phyloP scores from a whole-genome alignment of 441 rosid species.

The Euphorbia celastroides region DNA sequence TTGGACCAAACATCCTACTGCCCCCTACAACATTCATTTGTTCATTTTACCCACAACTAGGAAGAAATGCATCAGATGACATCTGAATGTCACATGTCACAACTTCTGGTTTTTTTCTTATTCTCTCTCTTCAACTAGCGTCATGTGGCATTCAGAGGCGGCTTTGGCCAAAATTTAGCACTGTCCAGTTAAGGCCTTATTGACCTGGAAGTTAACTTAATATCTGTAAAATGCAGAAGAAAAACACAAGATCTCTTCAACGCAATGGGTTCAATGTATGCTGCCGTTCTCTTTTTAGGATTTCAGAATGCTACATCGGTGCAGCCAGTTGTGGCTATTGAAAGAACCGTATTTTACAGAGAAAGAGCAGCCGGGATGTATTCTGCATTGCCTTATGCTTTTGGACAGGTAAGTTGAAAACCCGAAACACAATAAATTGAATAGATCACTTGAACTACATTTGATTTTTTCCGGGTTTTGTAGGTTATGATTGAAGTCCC shows the following conservation, averaged over 20 bases:
- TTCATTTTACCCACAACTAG: no score
- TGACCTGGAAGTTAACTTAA: neutral
- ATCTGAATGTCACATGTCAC: no score
- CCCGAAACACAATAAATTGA: no score
- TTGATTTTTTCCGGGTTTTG: neutral
- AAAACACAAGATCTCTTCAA: slow-evolving; percentile 57
- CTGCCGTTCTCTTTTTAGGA: slow-evolving; percentile 64
- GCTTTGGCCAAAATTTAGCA: no score
- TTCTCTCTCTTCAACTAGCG: no score
- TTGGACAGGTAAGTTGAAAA: slow-evolving; percentile 51
- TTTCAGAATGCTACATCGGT: slow-evolving; percentile 48
- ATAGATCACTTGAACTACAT: neutral
- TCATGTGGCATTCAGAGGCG: no score
- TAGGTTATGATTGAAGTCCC: slow-evolving; percentile 57
- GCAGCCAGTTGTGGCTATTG: slow-evolving; percentile 68
- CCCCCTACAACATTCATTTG: no score
- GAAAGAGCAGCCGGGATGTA: slow-evolving; percentile 89
- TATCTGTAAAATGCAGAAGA: slow-evolving; percentile 43
- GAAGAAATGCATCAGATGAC: no score
- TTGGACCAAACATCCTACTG: no score
- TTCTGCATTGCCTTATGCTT: slow-evolving; percentile 75
- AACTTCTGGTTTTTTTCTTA: no score
- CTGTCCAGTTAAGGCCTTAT: no score
- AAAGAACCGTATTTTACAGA: slow-evolving; percentile 73
- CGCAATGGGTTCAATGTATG: slow-evolving; percentile 82